These are phyloP conservation scores for Phytopythium delawarense DNA, from an alignment of 352 stramenopile genomes.

Conservation along the genomic window DNA sequence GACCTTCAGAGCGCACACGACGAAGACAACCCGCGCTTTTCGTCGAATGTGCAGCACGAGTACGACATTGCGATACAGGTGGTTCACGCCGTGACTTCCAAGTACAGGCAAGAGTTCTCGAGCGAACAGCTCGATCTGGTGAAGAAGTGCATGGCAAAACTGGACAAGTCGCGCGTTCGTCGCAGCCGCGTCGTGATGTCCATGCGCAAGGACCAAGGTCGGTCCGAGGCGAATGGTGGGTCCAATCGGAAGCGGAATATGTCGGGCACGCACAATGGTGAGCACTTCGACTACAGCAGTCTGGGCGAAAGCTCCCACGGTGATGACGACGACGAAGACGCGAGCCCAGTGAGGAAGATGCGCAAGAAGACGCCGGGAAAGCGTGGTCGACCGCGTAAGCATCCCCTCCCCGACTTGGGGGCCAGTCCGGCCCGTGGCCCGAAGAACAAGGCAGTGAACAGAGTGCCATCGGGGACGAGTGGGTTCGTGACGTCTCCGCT, in stretches of 20 bases:
- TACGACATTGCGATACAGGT: slow-evolving; percentile 87
- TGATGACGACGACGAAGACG: slow-evolving; percentile 31
- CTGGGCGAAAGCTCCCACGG: slow-evolving; percentile 20
- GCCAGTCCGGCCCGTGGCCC: slow-evolving; percentile 11
- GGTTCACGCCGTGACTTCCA: slow-evolving; percentile 66
- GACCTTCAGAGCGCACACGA: slow-evolving; percentile 54
- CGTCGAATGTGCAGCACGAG: slow-evolving; percentile 70
- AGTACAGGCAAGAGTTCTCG: slow-evolving; percentile 80
- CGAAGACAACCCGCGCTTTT: slow-evolving; percentile 36
- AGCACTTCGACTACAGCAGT: slow-evolving; percentile 28
- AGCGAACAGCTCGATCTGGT: slow-evolving; percentile 78
- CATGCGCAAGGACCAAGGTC: neutral
- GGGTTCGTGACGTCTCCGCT: slow-evolving; percentile 9
- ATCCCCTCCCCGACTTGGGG: slow-evolving; percentile 14
- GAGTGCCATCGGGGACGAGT: neutral
- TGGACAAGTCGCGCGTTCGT: slow-evolving; percentile 82
- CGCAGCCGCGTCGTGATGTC: slow-evolving; percentile 45
- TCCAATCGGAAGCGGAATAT: slow-evolving; percentile 15
- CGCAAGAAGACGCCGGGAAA: slow-evolving; percentile 26
- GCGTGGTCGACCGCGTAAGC: slow-evolving; percentile 29
- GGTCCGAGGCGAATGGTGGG: neutral
- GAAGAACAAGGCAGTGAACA: slow-evolving; percentile 6
- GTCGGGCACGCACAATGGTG: neutral
- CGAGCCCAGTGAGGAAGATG: slow-evolving; percentile 26
- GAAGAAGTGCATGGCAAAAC: slow-evolving; percentile 62